Evolutionary conservation across 257 asterid genomes (phyloP), one percentile per base, ranked within the genome.

Genomic region (Solanum tarapatanum): DNA sequence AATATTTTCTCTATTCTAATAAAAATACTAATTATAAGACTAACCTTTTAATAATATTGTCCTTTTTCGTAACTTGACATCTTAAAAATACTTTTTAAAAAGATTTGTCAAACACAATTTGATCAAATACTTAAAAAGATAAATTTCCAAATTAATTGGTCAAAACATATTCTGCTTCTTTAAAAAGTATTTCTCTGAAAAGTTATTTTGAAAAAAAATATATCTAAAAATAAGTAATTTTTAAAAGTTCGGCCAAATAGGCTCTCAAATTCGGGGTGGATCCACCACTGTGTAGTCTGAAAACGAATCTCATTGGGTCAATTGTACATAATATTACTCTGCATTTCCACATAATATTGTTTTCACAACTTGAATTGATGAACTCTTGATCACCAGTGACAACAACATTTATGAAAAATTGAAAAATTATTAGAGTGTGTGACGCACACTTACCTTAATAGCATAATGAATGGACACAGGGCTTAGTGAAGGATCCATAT

Each of bases 401-500:
- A 43, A 55, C 32, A 30, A 7, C 19, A 7, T 36, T 7, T 72
- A 84, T 39, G 11, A 30, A 70, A 23, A 17, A 39, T n/a, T 45
- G 48, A 85, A 41, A 68, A 36, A 36, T 62, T 3, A 84, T 36
- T 36, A 28, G 1, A 14, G 26, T 30, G 68, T 41, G 6, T 23
- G 30, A 5, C 7, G n/a, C 41, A 43, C 41, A 32, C 84, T 86
- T 45, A 86, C 88, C 88, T 86, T 86, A 24, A 70, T 39, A 43
- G 83, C 43, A 68, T 17, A 86, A 73, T 33, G 24, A 62, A 45
- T 51, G 69, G 88, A 86, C 9, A 14, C 36, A 72, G 84, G 48
- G 58, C 60, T 86, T 30, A 73, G 84, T 3, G 88, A 32, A 33
- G 88, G 84, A 86, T 86, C 88, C 88, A 73, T 86, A 48, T 55